phyloP scores from a whole-genome alignment of 441 rosid genomes.

The Croton setiger region DNA sequence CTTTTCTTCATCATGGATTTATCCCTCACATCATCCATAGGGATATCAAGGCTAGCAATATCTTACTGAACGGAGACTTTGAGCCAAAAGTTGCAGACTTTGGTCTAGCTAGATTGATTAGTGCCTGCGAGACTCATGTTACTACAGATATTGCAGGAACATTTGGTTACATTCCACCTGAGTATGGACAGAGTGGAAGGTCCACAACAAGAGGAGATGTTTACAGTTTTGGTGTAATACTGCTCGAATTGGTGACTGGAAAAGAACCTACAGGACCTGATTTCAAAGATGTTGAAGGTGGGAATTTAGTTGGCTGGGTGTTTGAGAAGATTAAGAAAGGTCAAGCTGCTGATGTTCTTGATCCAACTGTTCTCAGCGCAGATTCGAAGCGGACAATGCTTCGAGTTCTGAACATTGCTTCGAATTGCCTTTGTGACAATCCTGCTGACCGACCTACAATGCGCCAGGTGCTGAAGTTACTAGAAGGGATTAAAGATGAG shows the following conservation, averaged over 20 bases:
- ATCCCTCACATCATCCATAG: conserved; percentile 91
- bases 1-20: conserved; percentile 85
- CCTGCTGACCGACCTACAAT: conserved; percentile 76
- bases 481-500: conserved; percentile 39
- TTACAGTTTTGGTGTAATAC: conserved; percentile 90
- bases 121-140: conserved; percentile 92
- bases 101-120: conserved; percentile 83
- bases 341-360: conserved; percentile 61
- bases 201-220: conserved; percentile 89
- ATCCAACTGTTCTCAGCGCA: conserved; percentile 40
- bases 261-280: conserved; percentile 93
- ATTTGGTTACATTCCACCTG: conserved; percentile 91
- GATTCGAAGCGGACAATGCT: conserved; percentile 58
- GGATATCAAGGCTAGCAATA: conserved; percentile 90
- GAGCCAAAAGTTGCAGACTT: conserved; percentile 95
- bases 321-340: conserved; percentile 64
- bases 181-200: conserved; percentile 87
- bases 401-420: conserved; percentile 59
- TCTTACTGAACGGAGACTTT: conserved; percentile 65
- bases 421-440: conserved; percentile 60
- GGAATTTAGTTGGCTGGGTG: conserved; percentile 92
- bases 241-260: conserved; percentile 84
- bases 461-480: conserved; percentile 57
- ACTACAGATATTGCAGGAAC: conserved; percentile 89
- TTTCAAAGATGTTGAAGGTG: conserved; percentile 89